Percentiles rank a stretch among this genome's conserved stretches.
Conservation (phyloP, 164 flowering plant genomes). For the Nymphaea colorata region DNA sequence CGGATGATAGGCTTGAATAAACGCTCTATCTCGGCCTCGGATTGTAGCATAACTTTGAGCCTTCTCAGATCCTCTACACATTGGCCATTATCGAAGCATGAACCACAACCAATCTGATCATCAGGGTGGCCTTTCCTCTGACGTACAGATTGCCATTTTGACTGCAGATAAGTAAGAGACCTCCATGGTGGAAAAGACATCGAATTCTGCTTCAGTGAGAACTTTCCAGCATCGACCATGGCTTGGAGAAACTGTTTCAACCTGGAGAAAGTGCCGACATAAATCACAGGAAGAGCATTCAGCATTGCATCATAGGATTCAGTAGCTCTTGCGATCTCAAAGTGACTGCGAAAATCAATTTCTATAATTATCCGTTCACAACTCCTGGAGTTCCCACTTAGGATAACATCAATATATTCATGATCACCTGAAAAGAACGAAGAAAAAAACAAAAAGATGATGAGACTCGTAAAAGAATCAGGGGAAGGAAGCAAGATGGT, state of each 20-base stretch:
- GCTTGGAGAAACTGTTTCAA: constrained; percentile 59
- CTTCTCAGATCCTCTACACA: constrained; percentile 55
- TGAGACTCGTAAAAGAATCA: no score
- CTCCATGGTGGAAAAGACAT: constrained; percentile 99
- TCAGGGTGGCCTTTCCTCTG: constrained; percentile 30
- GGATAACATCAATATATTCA: constrained; percentile 73
- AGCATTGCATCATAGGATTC: constrained; percentile 56
- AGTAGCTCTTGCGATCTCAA: constrained; percentile 91
- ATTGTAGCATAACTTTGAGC: constrained; percentile 43
- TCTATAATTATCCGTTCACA: constrained; percentile 74
- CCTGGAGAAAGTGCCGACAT: constrained; percentile 52
- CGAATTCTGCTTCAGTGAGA: constrained; percentile 76
- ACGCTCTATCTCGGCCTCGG: constrained; percentile 42
- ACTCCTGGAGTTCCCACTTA: constrained; percentile 21
- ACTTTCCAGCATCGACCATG: constrained; percentile 81
- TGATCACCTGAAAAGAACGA: constrained; percentile 47
- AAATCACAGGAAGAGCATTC: constrained; percentile 64
- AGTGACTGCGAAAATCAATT: constrained; percentile 80
- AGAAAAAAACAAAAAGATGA: not conserved
- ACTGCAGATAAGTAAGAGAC: constrained; percentile 76
- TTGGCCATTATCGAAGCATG: constrained; percentile 28
- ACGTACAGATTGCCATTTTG: constrained; percentile 75
- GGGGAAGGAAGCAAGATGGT: not conserved
- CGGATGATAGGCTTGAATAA: constrained; percentile 33
- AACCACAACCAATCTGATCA: constrained; percentile 4